Conservation (phyloP, 139 green algal species). For the Chlorella sp. region DNA sequence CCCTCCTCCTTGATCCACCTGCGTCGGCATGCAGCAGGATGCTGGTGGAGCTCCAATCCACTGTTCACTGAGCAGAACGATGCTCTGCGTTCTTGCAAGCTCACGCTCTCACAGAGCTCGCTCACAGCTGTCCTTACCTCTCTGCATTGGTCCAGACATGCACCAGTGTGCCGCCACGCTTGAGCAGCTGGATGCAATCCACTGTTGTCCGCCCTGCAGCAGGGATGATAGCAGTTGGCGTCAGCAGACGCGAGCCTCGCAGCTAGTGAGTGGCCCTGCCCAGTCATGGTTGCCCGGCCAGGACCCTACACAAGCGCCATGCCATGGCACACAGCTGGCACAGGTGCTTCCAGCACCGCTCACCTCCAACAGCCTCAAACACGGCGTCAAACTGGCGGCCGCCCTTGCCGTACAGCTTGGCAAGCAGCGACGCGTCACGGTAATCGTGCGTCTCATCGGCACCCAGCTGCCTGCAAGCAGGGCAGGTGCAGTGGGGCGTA, state of each 20-base stretch:
- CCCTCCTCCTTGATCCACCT: slow-evolving; percentile 20
- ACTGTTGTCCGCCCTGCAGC: slow-evolving; percentile 4
- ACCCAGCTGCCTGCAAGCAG: slow-evolving; percentile 20
- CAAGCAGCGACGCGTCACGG: background rate
- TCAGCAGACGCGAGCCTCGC: no score
- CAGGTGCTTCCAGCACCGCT: background rate
- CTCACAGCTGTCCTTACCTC: background rate
- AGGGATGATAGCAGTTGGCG: background rate
- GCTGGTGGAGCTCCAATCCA: no score
- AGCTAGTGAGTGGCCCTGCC: no score
- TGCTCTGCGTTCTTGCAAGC: background rate
- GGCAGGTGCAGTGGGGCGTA: background rate
- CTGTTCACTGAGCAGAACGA: no score
- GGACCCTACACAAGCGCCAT: no score
- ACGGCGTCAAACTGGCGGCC: slow-evolving; percentile 7
- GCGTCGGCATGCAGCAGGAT: background rate
- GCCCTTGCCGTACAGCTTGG: background rate
- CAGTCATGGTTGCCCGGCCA: no score
- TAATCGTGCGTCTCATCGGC: slow-evolving; percentile 15
- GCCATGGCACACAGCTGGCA: background rate
- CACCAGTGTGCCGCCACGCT: slow-evolving; percentile 4
- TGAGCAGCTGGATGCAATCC: background rate
- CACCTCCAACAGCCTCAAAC: slow-evolving; percentile 19
- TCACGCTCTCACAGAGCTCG: background rate
- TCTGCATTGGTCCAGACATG: slow-evolving; percentile 27